Base-by-base conservation (phyloP, 352 stramenopile genomes). In the Peronosclerospora sorghi region DNA sequence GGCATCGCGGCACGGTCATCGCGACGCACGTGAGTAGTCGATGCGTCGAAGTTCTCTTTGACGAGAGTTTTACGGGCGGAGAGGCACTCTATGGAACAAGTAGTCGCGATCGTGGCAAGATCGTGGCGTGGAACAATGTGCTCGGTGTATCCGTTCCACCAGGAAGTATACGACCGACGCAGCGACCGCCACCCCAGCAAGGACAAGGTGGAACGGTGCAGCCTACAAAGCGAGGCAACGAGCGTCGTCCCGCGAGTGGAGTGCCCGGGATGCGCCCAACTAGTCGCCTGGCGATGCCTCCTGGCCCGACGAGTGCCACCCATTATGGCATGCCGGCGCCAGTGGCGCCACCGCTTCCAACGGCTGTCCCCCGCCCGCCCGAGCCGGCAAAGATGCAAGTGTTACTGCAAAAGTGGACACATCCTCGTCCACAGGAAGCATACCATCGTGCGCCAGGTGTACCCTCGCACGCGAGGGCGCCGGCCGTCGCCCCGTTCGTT, bases 11-110 rank as follows among this genome's bases (percentile, higher is more conserved):
- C n/a, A 98, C 95, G 14, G 94, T 99, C 38, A 88, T 99, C 45
- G 91, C 88, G 4, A 96, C 96, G 12, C 96, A 99, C 60, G 77
- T 97, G 49, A 86, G 80, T 43, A 97, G 83, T 45, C 91, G 85
- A 40, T 98, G 92, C 56, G 95, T 99, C 9, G 96, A 99, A 59
- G 90, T 99, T 23, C 79, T 99, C 4, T 97, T 98, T 48, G 83
- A 94, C 50, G 69, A 89, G 61, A 89, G 96, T 34, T 99, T 99
- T 48, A 96, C 97, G 10, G 96, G 95, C 41, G 96, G 96, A 6
- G 92, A 94, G 26, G 87, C 73, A 14, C 66, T 99, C 1, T 95
- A 98, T 45, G 95, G 96, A 19, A 80, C 83, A 9, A 97, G 86
- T 48, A 96, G 77, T 10, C 88, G 96, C 19, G 96, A 98, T 34